A percentile compares a stretch with the other conserved stretches of the same genome.
Conservation (phyloP, 495 filamentous ascomycete genomes). For the Delitschia confertaspora region DNA sequence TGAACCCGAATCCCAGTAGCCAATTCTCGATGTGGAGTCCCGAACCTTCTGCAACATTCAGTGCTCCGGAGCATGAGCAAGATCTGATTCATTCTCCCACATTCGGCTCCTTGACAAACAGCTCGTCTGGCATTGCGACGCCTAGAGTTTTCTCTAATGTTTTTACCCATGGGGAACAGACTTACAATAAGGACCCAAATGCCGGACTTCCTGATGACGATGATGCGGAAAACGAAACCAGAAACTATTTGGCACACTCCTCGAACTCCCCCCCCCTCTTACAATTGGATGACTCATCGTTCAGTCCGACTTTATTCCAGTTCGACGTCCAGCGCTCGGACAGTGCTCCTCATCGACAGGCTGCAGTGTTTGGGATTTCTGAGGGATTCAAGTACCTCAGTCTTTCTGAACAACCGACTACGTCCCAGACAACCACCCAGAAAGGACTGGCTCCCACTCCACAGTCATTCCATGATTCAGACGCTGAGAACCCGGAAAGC, state of each 20-base stretch:
- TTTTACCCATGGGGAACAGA: slow-evolving; percentile 12
- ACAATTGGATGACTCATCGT: slow-evolving; percentile 3
- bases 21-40: slow-evolving; percentile 23
- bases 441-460: too few species aligned
- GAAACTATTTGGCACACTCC: too few species aligned
- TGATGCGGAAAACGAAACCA: background rate
- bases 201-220: slow-evolving; percentile 1
- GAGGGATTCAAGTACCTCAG: slow-evolving; percentile 21
- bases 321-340: slow-evolving; percentile 6
- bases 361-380: slow-evolving; percentile 10
- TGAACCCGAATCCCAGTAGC: slow-evolving; percentile 3
- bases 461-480: too few species aligned
- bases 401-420: slow-evolving; percentile 18
- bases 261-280: too few species aligned
- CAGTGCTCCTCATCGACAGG: slow-evolving; percentile 14
- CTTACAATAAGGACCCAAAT: too few species aligned
- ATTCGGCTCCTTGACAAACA: slow-evolving; percentile 23
- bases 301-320: slow-evolving; percentile 13
- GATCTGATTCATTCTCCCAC: slow-evolving; percentile 21
- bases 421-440: slow-evolving; percentile 11
- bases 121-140: slow-evolving; percentile 11
- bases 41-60: slow-evolving; percentile 14
- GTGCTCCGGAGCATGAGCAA: slow-evolving; percentile 7
- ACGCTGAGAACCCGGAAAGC: slow-evolving; percentile 7
- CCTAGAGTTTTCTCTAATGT: slow-evolving; percentile 9